phyloP scores from a whole-genome alignment of 2,329 filamentous ascomycete genomes.

The Colletotrichum sansevieriae region DNA sequence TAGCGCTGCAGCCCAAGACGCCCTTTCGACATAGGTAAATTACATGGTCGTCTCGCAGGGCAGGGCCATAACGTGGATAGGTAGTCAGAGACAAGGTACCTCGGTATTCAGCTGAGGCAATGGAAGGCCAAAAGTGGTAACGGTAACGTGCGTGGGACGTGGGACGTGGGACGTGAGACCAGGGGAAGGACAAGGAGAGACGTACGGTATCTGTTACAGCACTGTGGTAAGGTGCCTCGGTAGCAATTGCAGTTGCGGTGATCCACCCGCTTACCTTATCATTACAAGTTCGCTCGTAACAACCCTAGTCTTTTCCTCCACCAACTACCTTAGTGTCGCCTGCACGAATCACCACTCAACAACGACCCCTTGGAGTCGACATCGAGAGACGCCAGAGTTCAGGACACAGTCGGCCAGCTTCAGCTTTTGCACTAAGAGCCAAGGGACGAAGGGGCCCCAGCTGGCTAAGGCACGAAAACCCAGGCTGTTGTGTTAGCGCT shows the following conservation, averaged over 20 bases:
- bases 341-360: constrained; percentile 4
- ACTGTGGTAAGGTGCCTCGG: constrained; percentile 37
- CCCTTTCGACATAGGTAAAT: neutral
- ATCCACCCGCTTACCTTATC: constrained; percentile 41
- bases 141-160: constrained; percentile 8
- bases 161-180: neutral
- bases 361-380: neutral
- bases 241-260: constrained; percentile 20
- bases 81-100: constrained; percentile 8
- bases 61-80: too few relatives aligned
- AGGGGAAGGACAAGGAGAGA: constrained; percentile 19
- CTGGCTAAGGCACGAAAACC: neutral
- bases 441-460: too few relatives aligned
- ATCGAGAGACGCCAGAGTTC: neutral
- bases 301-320: neutral
- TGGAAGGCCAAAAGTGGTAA: neutral
- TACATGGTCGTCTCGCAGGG: neutral
- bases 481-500: constrained; percentile 5
- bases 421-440: neutral
- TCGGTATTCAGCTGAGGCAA: neutral
- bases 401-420: constrained; percentile 9
- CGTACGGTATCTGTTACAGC: constrained; percentile 36
- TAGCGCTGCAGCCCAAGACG: neutral
- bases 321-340: neutral
- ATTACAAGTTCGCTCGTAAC: constrained; percentile 35